Percentiles rank a stretch among this genome's conserved stretches.
phyloP scores from a whole-genome alignment of 2,329 filamentous ascomycete species.

The Aspergillus terreus region DNA sequence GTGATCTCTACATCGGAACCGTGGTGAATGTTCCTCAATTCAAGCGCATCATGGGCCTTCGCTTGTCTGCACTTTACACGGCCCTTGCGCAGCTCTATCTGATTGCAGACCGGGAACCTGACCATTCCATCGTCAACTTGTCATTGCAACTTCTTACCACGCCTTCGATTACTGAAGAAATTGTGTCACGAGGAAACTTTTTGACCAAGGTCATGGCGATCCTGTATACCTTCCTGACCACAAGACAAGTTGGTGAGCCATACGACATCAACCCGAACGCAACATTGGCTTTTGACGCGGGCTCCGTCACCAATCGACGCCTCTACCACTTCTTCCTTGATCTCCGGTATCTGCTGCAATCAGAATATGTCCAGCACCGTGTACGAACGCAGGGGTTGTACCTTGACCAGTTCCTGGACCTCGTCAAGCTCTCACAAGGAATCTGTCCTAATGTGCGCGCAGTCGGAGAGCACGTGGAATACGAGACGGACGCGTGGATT shows the following conservation, averaged over 20 bases:
- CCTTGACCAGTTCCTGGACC: slow-evolving; percentile 87
- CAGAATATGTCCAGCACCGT: slow-evolving; percentile 80
- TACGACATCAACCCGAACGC: slow-evolving; percentile 82
- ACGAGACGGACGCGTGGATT: slow-evolving; percentile 98
- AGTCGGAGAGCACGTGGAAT: slow-evolving; percentile 93
- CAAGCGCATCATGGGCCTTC: slow-evolving; percentile 85
- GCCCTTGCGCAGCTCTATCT: slow-evolving; percentile 90
- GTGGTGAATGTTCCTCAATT: slow-evolving; percentile 94
- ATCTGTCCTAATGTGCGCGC: slow-evolving; percentile 93
- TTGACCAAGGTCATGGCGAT: slow-evolving; percentile 93
- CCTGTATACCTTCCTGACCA: slow-evolving; percentile 94
- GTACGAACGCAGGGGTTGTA: slow-evolving; percentile 82
- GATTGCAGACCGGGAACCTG: slow-evolving; percentile 91
- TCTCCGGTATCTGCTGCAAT: slow-evolving; percentile 83
- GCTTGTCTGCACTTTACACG: slow-evolving; percentile 95
- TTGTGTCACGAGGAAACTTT: slow-evolving; percentile 93
- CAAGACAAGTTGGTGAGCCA: slow-evolving; percentile 89
- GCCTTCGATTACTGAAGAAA: slow-evolving; percentile 91
- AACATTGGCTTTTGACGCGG: slow-evolving; percentile 86
- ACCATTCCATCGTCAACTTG: slow-evolving; percentile 97
- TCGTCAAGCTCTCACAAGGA: slow-evolving; percentile 93
- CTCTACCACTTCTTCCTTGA: slow-evolving; percentile 99
- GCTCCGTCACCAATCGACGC: slow-evolving; percentile 87
- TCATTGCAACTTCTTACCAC: slow-evolving; percentile 96
- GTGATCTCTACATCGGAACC: slow-evolving; percentile 92